Base-by-base conservation (phyloP, 768 basidiomycete species). In the Clavaria fumosa region DNA sequence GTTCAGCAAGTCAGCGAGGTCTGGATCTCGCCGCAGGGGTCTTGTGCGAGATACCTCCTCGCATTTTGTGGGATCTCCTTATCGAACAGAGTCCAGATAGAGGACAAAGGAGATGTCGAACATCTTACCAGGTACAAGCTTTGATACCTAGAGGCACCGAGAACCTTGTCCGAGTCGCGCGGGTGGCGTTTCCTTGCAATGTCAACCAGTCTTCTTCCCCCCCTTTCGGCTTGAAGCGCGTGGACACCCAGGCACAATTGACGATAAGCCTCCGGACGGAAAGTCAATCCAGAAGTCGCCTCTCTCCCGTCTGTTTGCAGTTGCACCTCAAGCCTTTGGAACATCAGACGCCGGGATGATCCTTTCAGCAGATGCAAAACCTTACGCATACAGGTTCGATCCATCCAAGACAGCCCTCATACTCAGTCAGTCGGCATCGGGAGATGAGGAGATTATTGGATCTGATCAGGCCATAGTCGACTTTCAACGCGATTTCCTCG, bases 401-500 rank as follows among this genome's bases (percentile, higher is more conserved):
- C 38, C 38, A 18, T n/a, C n/a, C 38, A 39, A 39, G 17, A 39
- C 38, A 7, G 38, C 38, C 12, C 38, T 39, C 22, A 6, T 39
- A 5, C 38, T 39, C 38, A 33, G 38, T 39, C 17, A 32, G 38
- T 39, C 7, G 11, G 5, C 12, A 33, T 14, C 3, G 4, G 5
- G 32, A 14, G 18, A 10, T n/a, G 15, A 11, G 4, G 24, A 20
- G 17, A 15, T 12, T 14, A 20, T 7, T 19, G 11, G 5, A 19
- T 38, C 11, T 12, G 22, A 2, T 24, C 30, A 28, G 9, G 9
- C 26, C 22, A 12, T 26, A 39, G 38, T 39, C 31, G 38, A 39
- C 31, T 39, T 39, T 21, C 38, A 39, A 17, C 38, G 38, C 31
- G 38, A 39, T 39, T 39, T 39, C 38, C 30, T 39, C n/a, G 38